Conservation (phyloP, 139 green algal genomes). For the Closterium sp. region DNA sequence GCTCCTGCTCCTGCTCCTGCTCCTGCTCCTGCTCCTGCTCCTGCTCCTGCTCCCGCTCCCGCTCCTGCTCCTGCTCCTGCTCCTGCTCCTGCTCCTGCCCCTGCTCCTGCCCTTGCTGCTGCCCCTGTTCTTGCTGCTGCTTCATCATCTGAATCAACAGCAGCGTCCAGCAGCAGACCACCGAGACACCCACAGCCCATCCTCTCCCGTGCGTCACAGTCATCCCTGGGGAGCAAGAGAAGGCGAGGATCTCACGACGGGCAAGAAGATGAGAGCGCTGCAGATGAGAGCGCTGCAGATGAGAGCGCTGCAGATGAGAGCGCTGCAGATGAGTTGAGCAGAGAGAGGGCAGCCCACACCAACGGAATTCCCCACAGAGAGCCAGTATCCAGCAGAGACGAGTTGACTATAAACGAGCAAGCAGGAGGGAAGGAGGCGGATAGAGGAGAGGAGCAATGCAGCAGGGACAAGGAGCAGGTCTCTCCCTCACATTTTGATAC, state of each 20-base stretch:
- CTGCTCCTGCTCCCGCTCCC: too few species aligned
- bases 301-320: too few species aligned
- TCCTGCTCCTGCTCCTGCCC: background rate
- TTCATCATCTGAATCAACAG: background rate
- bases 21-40: too few species aligned
- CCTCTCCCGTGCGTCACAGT: background rate
- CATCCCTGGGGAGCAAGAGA: background rate
- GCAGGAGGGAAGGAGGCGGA: background rate
- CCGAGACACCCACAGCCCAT: background rate
- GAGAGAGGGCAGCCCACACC: background rate
- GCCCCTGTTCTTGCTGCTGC: background rate
- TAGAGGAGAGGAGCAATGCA: background rate
- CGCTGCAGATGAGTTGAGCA: too few species aligned
- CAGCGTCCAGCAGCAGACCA: background rate
- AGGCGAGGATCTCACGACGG: background rate
- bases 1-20: too few species aligned
- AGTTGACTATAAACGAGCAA: background rate
- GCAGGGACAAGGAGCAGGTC: background rate
- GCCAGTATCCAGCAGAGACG: background rate
- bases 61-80: too few species aligned
- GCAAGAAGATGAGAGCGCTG: background rate
- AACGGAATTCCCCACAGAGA: background rate
- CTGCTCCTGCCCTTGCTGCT: background rate
- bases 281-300: too few species aligned
- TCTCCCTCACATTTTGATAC: background rate